phyloP scores from a whole-genome alignment of 164 flowering plant species.

The Platanus orientalis region DNA sequence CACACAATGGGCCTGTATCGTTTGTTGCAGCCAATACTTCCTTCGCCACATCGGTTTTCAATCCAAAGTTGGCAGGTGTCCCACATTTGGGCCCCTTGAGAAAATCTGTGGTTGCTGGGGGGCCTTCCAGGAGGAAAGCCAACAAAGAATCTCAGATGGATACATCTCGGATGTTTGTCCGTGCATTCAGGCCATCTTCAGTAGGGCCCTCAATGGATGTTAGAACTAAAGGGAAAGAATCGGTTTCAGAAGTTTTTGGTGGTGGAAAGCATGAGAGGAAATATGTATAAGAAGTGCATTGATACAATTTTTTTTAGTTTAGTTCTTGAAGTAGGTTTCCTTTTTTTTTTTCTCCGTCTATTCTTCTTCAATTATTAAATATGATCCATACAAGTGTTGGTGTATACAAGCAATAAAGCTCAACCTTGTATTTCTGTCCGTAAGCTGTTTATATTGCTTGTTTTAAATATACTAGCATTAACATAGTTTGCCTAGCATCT shows the following conservation, averaged over 20 bases:
- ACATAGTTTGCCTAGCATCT: too few relatives aligned
- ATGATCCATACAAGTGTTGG: too few relatives aligned
- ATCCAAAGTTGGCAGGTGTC: constrained; percentile 31
- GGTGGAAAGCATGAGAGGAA: too few relatives aligned
- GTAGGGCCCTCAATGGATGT: constrained; percentile 44
- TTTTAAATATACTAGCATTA: too few relatives aligned
- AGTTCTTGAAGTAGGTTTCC: too few relatives aligned
- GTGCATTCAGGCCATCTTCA: constrained; percentile 45
- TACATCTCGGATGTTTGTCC: constrained; percentile 40
- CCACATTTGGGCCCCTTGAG: constrained; percentile 28
- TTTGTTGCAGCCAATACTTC: constrained; percentile 49
- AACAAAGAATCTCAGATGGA: constrained; percentile 34
- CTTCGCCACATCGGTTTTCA: constrained; percentile 46
- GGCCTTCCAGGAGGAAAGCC: constrained; percentile 37
- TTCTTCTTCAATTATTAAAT: too few relatives aligned
- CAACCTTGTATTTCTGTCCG: too few relatives aligned
- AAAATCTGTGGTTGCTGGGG: constrained; percentile 26
- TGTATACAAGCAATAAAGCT: too few relatives aligned
- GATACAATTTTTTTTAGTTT: too few relatives aligned
- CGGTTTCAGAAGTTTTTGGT: constrained; percentile 45
- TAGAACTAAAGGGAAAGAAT: constrained; percentile 38
- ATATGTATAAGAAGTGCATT: too few relatives aligned
- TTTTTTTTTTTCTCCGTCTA: too few relatives aligned
- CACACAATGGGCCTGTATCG: constrained; percentile 51
- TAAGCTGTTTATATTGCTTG: too few relatives aligned